Percentiles rank a stretch among this genome's conserved stretches.
phyloP scores from a whole-genome alignment of 805 yeast species.

The Pichia membranifaciens region DNA sequence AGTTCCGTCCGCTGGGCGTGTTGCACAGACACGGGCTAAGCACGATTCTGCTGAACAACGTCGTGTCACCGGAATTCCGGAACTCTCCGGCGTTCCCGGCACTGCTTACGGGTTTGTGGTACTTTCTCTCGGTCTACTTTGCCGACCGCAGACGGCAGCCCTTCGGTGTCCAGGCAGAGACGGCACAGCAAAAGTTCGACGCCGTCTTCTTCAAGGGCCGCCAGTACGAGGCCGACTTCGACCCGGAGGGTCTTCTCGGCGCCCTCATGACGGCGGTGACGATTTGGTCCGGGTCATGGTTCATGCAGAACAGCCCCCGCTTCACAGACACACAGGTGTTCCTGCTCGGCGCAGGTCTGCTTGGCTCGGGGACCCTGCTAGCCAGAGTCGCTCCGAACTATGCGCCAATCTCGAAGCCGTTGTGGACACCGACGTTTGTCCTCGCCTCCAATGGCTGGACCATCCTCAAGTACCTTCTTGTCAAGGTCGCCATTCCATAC shows the following conservation, averaged over 20 bases:
- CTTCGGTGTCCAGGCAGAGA: constrained; percentile 19
- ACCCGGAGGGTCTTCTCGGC: constrained; percentile 35
- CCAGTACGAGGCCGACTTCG: constrained; percentile 25
- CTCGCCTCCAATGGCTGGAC: constrained; percentile 16
- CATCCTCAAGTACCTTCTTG: not conserved
- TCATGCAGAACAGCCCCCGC: constrained; percentile 13
- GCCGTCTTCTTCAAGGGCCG: constrained; percentile 17
- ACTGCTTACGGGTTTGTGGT: constrained; percentile 24
- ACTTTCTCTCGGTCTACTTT: constrained; percentile 19
- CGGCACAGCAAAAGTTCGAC: constrained; percentile 32
- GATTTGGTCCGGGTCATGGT: constrained; percentile 33
- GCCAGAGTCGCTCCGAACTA: constrained; percentile 25
- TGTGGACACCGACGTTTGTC: constrained; percentile 33
- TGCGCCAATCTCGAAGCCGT: constrained; percentile 31
- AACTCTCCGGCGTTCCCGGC: constrained; percentile 8
- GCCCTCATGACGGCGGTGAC: constrained; percentile 30
- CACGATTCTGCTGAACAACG: constrained; percentile 14
- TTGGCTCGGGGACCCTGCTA: constrained; percentile 23
- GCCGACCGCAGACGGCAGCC: constrained; percentile 25
- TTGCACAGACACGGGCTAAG: constrained; percentile 20
- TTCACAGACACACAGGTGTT: constrained; percentile 20
- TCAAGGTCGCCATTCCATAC: constrained; percentile 19
- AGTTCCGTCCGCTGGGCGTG: constrained; percentile 18
- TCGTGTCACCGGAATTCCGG: constrained; percentile 2
- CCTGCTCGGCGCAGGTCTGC: constrained; percentile 7